These are phyloP conservation scores for Alternaria gansuensis DNA, from an alignment of 2,329 filamentous ascomycete genomes.

Conservation along the genomic window DNA sequence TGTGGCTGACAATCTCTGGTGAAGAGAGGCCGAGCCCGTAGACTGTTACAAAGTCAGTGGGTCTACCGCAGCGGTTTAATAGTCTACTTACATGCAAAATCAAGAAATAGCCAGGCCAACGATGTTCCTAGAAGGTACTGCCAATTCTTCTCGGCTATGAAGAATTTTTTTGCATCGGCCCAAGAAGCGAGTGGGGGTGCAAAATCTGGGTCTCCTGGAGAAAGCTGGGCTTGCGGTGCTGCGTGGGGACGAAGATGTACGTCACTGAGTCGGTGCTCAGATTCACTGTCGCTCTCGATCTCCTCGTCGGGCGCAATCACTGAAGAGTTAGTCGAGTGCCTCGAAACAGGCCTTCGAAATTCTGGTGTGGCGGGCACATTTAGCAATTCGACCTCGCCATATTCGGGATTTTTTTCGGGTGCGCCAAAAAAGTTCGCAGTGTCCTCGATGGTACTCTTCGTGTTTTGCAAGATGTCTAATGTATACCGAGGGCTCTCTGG, in stretches of 20 bases:
- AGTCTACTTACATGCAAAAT: constrained; percentile 43
- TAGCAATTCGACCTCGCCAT: constrained; percentile 44
- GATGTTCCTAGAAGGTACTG: constrained; percentile 51
- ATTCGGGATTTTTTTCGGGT: constrained; percentile 36
- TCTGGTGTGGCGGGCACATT: constrained; percentile 15
- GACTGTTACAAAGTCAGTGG: constrained; percentile 21
- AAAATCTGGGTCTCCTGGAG: constrained; percentile 57
- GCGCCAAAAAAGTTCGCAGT: constrained; percentile 46
- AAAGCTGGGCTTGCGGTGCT: constrained; percentile 18
- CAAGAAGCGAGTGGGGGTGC: constrained; percentile 52
- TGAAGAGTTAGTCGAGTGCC: constrained; percentile 33
- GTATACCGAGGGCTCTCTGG: constrained; percentile 54
- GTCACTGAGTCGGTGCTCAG: constrained; percentile 28
- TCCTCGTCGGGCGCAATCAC: constrained; percentile 43
- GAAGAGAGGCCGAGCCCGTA: constrained; percentile 51
- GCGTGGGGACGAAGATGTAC: constrained; percentile 15
- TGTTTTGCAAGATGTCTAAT: constrained; percentile 52
- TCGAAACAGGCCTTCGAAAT: constrained; percentile 8
- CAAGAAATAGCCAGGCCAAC: constrained; percentile 48
- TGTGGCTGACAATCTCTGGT: constrained; percentile 48
- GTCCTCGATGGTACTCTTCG: constrained; percentile 44
- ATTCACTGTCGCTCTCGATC: constrained; percentile 40
- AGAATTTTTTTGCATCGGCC: constrained; percentile 46
- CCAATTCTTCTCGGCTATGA: constrained; percentile 50
- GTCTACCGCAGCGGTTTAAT: not conserved